Percentiles rank a stretch among this genome's conserved stretches.
Evolutionary conservation across 257 asterid species (phyloP).

Genomic region (Voacanga thouarsii): DNA sequence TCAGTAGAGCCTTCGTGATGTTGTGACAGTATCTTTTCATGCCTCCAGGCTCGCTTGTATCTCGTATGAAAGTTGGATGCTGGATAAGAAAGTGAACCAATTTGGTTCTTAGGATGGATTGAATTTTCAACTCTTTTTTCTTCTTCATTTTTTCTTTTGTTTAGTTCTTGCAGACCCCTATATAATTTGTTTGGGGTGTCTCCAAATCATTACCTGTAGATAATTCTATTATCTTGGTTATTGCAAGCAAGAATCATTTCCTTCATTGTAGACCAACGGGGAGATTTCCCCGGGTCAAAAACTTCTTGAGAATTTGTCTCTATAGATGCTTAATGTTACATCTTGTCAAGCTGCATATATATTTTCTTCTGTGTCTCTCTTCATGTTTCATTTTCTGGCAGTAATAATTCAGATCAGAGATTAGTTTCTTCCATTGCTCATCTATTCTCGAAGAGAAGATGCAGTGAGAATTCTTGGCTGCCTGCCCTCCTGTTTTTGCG

Average conservation of each 20-base stretch:
- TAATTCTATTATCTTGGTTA: slow-evolving; percentile 20
- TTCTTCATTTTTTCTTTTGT: not conserved
- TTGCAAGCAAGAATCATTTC: slow-evolving; percentile 10
- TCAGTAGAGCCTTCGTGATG: not conserved
- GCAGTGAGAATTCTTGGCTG: not conserved
- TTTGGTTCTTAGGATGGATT: slow-evolving; percentile 23
- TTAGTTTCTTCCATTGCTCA: not conserved
- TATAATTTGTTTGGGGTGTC: slow-evolving; percentile 31
- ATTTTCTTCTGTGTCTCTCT: not conserved
- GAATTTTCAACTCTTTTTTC: slow-evolving; percentile 10
- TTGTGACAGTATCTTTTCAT: not conserved
- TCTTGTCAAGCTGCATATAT: not conserved
- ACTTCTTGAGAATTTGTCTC: slow-evolving; percentile 5
- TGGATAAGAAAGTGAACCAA: not conserved
- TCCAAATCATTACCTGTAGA: slow-evolving; percentile 29
- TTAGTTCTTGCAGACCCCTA: slow-evolving; percentile 14
- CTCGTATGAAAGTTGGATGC: not conserved
- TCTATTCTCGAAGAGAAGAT: not conserved
- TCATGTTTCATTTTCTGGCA: not conserved
- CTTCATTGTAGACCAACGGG: slow-evolving; percentile 23
- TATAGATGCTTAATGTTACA: slow-evolving; percentile 4
- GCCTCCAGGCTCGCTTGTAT: slow-evolving; percentile 2
- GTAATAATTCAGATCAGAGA: not conserved
- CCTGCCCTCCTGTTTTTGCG: not conserved
- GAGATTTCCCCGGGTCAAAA: not conserved